These are phyloP conservation scores for Carex myosuroides DNA, from an alignment of 176 grass and related monocot species.

Conservation along the genomic window DNA sequence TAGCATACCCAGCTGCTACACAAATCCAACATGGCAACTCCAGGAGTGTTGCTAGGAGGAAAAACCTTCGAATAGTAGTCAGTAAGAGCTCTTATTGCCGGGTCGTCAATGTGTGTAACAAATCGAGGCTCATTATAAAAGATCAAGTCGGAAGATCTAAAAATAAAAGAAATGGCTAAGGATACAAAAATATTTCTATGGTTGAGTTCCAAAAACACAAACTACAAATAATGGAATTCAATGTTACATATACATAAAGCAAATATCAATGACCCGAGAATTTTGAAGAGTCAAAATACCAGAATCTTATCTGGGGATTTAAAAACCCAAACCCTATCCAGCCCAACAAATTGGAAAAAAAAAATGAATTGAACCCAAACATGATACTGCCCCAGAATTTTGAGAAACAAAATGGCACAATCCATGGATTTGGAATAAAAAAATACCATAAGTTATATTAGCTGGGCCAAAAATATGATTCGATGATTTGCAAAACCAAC, in stretches of 20 bases:
- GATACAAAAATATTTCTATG: neutral
- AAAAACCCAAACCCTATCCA: neutral
- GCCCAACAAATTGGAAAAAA: neutral
- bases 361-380: neutral
- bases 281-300: neutral
- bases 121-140: slow-evolving; percentile 92
- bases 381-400: neutral
- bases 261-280: neutral
- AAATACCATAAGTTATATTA: neutral
- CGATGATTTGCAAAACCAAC: neutral
- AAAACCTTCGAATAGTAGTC: slow-evolving; percentile 78
- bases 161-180: neutral
- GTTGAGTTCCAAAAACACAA: neutral
- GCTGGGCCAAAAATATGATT: neutral
- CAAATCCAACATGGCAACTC: slow-evolving; percentile 63
- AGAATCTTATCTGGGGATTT: neutral
- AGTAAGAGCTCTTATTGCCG: slow-evolving; percentile 71
- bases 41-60: slow-evolving; percentile 69
- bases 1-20: slow-evolving; percentile 94
- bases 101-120: slow-evolving; percentile 90
- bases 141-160: slow-evolving; percentile 55
- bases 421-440: neutral
- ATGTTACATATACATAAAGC: neutral
- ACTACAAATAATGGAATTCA: neutral
- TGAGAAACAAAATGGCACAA: neutral